Percentiles rank a stretch among this genome's conserved stretches.
These are phyloP conservation scores for Leptodontidium sp. DNA, from an alignment of 2,329 filamentous ascomycete species.

Conservation along the genomic window DNA sequence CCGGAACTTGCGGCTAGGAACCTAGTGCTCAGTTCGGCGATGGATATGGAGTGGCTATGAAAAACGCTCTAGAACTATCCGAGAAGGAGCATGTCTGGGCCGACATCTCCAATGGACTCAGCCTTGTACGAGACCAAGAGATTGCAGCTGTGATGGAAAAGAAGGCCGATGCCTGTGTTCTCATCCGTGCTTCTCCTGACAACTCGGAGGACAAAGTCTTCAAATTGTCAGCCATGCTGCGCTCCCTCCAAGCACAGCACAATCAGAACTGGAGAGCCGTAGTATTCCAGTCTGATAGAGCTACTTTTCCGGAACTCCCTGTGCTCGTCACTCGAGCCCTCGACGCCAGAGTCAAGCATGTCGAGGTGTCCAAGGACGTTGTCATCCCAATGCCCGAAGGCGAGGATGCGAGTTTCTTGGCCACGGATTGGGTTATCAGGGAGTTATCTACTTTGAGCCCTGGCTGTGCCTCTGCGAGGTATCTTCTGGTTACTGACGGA, in stretches of 20 bases:
- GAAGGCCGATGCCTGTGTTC: conserved; percentile 23
- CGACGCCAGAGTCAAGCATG: conserved; percentile 19
- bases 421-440: conserved; percentile 26
- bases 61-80: conserved; percentile 22
- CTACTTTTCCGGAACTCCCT: conserved; percentile 10
- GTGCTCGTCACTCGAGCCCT: conserved; percentile 15
- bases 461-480: conserved; percentile 21
- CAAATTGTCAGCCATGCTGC: conserved; percentile 26
- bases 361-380: conserved; percentile 4
- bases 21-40: conserved; percentile 29
- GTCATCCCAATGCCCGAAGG: background rate
- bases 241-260: conserved; percentile 25
- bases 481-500: conserved; percentile 26
- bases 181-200: conserved; percentile 16
- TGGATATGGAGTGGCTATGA: conserved; percentile 29
- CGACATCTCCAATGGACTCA: conserved; percentile 1
- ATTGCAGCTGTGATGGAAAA: background rate
- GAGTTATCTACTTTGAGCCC: conserved; percentile 10
- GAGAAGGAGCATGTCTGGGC: conserved; percentile 27
- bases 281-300: conserved; percentile 5
- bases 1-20: conserved; percentile 1
- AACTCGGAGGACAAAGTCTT: conserved; percentile 21
- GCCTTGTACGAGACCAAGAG: conserved; percentile 4
- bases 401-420: conserved; percentile 4
- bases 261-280: conserved; percentile 27